Evolutionary conservation across 2,329 filamentous ascomycete species (phyloP).

Genomic region (Septoria petroselini): DNA sequence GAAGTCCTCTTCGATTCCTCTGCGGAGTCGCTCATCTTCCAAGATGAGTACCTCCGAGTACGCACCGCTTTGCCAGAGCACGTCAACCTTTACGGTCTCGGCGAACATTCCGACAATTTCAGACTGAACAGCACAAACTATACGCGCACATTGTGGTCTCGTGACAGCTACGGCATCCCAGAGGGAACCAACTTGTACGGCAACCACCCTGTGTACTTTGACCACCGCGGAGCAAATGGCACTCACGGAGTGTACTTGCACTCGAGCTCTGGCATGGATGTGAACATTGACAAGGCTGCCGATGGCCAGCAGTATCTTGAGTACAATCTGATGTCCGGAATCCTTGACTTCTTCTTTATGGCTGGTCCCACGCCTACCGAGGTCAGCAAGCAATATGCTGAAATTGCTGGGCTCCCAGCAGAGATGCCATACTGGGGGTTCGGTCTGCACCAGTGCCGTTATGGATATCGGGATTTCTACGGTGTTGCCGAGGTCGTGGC

Average conservation of each 20-base stretch:
- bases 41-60: constrained; percentile 55
- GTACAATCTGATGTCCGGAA: constrained; percentile 73
- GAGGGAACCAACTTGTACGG: constrained; percentile 66
- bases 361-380: constrained; percentile 47
- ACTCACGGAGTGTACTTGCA: constrained; percentile 66
- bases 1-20: constrained; percentile 36
- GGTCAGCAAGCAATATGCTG: constrained; percentile 50
- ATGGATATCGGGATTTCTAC: constrained; percentile 48
- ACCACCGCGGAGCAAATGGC: constrained; percentile 57
- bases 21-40: constrained; percentile 33
- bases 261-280: constrained; percentile 71
- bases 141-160: constrained; percentile 66
- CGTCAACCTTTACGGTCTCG: constrained; percentile 73
- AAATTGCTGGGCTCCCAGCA: constrained; percentile 46
- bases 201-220: constrained; percentile 69
- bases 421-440: constrained; percentile 54
- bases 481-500: constrained; percentile 63
- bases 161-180: constrained; percentile 63
- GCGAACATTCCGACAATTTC: constrained; percentile 64
- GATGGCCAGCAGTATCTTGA: constrained; percentile 63
- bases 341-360: constrained; percentile 62
- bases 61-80: constrained; percentile 65
- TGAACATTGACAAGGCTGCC: constrained; percentile 65
- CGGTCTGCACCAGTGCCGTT: constrained; percentile 52
- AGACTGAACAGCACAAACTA: constrained; percentile 64